Base-by-base conservation (phyloP, 2,329 filamentous ascomycete genomes). In the Neoarthrinium moseri region DNA sequence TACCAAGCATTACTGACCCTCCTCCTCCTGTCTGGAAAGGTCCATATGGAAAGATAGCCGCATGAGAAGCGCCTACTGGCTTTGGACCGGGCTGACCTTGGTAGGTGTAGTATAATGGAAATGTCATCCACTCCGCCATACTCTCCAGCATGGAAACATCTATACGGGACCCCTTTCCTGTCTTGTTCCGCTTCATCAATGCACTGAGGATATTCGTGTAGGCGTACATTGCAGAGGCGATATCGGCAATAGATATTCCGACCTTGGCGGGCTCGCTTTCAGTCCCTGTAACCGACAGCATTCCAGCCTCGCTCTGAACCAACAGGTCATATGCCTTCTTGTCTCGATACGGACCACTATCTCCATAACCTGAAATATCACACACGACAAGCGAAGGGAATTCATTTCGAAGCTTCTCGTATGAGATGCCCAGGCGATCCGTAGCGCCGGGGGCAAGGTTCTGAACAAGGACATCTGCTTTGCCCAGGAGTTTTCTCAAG, bases 111-210 rank as follows among this genome's bases (percentile, higher is more conserved):
- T 81, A 78, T 53, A 79, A 57, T 0, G 76, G 77, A 38, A 80
- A 81, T 0, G 64, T 64, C 77, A 81, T 81, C 78, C 78, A 81
- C 53, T 81, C 78, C 0, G 72, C 66, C 75, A 81, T 77, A 38
- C 71, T 70, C 55, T 81, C 78, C 6, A 81, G 63, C 78, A 81
- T 81, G 2, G 74, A 78, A 13, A 81, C 73, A 34, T 81, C 78
- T 17, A 81, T 67, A 15, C 69, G 65, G 24, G 68, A 71, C 0
- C 78, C 78, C 23, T 62, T 60, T 0, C 74, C 74, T 0, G 74
- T 75, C 51, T 71, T 76, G 1, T 58, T 62, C 1, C 78, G 70
- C 51, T 75, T 70, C 17, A 78, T 53, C 4, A 80, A 49, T 0
- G 76, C 77, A 0, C 71, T 72, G 4, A 80, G 59, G 29, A 80